Evolutionary conservation across 2,329 filamentous ascomycete genomes (phyloP).

Genomic region (Myriosclerotinia scirpicola): DNA sequence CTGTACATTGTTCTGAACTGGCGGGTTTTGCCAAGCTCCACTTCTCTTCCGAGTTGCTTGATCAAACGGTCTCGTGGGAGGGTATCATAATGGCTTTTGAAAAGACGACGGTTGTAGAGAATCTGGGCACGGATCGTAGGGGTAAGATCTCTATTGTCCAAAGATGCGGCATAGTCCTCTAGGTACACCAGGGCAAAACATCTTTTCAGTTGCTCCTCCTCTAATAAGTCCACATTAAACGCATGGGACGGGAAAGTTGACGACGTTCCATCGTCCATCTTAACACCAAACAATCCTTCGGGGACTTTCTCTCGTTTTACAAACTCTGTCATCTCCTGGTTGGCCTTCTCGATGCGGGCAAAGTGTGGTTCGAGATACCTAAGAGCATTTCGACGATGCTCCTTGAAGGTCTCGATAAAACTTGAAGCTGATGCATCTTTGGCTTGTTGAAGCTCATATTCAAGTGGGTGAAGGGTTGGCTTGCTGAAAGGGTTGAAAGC

Average conservation of each 20-base stretch:
- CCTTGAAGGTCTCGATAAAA: background rate
- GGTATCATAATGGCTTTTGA: background rate
- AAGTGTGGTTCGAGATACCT: constrained; percentile 1
- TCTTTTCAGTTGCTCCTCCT: background rate
- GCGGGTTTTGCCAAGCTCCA: background rate
- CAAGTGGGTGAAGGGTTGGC: constrained; percentile 21
- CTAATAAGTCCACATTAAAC: background rate
- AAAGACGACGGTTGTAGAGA: background rate
- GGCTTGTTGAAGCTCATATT: constrained; percentile 2
- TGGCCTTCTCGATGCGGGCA: background rate
- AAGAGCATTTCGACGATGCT: background rate
- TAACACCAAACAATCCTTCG: background rate
- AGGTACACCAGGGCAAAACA: background rate
- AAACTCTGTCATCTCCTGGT: background rate
- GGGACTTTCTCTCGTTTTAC: constrained; percentile 10
- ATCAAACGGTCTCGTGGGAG: constrained; percentile 6
- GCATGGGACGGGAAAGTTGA: background rate
- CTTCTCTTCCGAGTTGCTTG: background rate
- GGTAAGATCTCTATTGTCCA: background rate
- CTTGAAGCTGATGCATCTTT: background rate
- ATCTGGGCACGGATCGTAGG: background rate
- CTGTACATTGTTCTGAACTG: background rate
- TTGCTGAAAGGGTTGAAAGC: background rate
- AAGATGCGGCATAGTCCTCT: constrained; percentile 1
- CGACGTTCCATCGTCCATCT: background rate